Conservation (phyloP, 768 basidiomycete genomes). For the Trametes cinnabarina region DNA sequence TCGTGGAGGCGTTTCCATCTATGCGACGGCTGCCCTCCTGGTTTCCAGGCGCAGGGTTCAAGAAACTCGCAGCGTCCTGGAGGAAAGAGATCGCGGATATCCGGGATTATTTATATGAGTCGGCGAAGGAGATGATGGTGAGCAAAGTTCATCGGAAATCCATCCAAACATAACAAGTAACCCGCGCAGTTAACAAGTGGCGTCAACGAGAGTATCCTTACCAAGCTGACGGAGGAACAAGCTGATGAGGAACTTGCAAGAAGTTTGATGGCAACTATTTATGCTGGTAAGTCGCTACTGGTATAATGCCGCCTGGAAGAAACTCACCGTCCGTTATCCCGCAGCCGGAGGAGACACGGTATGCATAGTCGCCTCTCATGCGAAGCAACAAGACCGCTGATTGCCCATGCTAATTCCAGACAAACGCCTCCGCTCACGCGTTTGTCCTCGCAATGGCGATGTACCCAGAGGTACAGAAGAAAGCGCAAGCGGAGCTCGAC, state of each 20-base stretch:
- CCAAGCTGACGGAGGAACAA: background rate
- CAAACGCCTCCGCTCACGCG: constrained; percentile 11
- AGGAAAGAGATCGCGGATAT: constrained; percentile 63
- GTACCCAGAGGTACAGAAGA: constrained; percentile 25
- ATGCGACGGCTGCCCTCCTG: constrained; percentile 59
- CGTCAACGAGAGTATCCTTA: constrained; percentile 4
- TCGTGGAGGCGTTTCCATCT: constrained; percentile 29
- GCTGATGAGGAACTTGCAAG: constrained; percentile 2
- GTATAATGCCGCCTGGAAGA: background rate
- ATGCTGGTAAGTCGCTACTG: constrained; percentile 1
- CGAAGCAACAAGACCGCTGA: too few species aligned
- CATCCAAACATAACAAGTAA: background rate
- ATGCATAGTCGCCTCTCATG: background rate
- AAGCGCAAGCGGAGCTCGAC: constrained; percentile 30
- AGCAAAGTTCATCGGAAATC: background rate
- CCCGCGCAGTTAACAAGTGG: background rate
- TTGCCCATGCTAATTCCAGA: constrained; percentile 6
- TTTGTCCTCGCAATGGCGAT: constrained; percentile 30
- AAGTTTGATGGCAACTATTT: constrained; percentile 10
- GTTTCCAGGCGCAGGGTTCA: constrained; percentile 69
- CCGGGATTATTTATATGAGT: constrained; percentile 61
- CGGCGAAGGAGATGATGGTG: constrained; percentile 57
- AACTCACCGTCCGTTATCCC: background rate
- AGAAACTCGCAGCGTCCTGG: constrained; percentile 58
- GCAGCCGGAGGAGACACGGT: constrained; percentile 9